Conservation (phyloP, 129 eudicot species). For the Dittrichia graveolens region DNA sequence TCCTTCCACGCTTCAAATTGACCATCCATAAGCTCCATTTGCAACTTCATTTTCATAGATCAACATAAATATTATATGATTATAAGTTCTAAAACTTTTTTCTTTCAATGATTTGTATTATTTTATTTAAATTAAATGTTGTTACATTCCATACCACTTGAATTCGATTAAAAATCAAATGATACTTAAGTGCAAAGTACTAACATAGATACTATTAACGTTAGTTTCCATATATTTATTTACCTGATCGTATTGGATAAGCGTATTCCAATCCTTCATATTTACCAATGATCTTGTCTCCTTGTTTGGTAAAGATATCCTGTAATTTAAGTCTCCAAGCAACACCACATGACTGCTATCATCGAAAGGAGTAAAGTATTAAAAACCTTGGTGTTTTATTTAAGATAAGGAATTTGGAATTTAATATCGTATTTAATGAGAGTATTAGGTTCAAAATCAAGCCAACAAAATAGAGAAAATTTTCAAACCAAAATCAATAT, state of each 20-base stretch:
- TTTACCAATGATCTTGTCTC: slow-evolving; percentile 54
- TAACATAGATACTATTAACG: too few relatives aligned
- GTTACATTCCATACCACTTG: too few relatives aligned
- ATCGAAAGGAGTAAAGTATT: not conserved
- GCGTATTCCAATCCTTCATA: slow-evolving; percentile 51
- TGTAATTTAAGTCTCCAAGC: slow-evolving; percentile 77
- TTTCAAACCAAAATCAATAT: too few relatives aligned
- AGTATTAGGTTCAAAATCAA: too few relatives aligned
- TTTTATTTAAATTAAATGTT: too few relatives aligned
- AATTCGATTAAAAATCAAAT: not conserved
- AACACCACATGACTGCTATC: slow-evolving; percentile 53
- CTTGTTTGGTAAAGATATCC: slow-evolving; percentile 66
- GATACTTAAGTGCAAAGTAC: too few relatives aligned
- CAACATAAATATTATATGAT: too few relatives aligned
- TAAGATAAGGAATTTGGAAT: not conserved
- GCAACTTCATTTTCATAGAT: slow-evolving; percentile 41
- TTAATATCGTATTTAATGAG: not conserved
- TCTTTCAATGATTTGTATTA: too few relatives aligned
- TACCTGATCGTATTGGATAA: slow-evolving; percentile 79
- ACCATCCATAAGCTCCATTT: slow-evolving; percentile 54
- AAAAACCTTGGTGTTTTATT: not conserved
- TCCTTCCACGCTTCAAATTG: slow-evolving; percentile 78
- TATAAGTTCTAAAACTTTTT: too few relatives aligned
- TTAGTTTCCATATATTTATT: too few relatives aligned
- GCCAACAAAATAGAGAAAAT: too few relatives aligned